Percentiles rank a stretch among this genome's conserved stretches.
Evolutionary conservation across 345 rosid species (phyloP).

Genomic region (Alliaria petiolata): DNA sequence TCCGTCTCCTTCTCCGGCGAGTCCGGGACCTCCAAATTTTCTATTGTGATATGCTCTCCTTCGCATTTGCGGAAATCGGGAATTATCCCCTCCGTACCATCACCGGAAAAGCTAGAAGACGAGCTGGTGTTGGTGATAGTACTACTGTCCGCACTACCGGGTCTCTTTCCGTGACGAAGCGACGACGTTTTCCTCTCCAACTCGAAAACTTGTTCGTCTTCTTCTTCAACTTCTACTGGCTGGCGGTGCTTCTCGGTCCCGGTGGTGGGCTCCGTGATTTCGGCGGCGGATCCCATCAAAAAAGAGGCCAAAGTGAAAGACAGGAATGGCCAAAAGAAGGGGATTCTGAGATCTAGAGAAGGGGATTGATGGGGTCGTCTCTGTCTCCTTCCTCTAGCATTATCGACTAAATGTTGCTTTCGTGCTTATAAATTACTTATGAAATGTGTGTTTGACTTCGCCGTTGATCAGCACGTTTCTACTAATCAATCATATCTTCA

Average conservation of each 20-base stretch:
- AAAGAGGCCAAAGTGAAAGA: conserved; percentile 9
- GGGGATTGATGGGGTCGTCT: conserved; percentile 25
- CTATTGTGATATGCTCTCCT: not conserved
- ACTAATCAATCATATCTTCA: not conserved
- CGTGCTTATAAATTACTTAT: not conserved
- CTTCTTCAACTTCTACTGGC: conserved; percentile 7
- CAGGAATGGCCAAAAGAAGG: not conserved
- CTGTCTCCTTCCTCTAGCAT: not conserved
- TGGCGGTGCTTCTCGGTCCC: conserved; percentile 25
- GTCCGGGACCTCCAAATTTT: conserved; percentile 4
- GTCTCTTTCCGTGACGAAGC: conserved; percentile 1
- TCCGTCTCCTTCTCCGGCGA: not conserved
- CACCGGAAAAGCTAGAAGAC: conserved; percentile 28
- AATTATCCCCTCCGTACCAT: not conserved
- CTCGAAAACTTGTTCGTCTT: conserved; percentile 10
- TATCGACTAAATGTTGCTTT: not conserved
- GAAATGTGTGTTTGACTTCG: not conserved
- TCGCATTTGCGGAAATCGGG: not conserved
- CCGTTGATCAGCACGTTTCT: not conserved
- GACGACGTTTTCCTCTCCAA: conserved; percentile 21
- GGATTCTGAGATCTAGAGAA: not conserved
- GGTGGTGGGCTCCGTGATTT: conserved; percentile 29
- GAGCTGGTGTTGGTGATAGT: conserved; percentile 11
- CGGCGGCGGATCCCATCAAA: conserved; percentile 31
- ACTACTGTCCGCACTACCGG: not conserved